Percentiles rank a stretch among this genome's conserved stretches.
phyloP scores from a whole-genome alignment of 1,284 basidiomycete species.

The Uromyces viciae-fabae region DNA sequence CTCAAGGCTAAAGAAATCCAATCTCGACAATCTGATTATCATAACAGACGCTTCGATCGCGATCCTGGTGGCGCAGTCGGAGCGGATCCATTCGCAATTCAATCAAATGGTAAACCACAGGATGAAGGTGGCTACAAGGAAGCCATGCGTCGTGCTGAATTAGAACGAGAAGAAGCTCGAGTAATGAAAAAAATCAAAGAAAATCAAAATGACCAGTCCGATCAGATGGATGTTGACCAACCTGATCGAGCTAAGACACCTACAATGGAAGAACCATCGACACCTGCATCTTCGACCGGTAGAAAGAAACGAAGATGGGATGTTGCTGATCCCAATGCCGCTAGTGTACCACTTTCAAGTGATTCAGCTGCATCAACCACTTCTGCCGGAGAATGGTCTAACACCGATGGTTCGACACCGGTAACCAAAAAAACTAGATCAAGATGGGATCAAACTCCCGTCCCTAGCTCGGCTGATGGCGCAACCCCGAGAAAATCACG shows the following conservation, averaged over 20 bases:
- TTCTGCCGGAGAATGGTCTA: conserved; percentile 66
- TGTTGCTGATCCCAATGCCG: conserved; percentile 63
- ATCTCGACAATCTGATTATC: conserved; percentile 89
- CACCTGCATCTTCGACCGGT: conserved; percentile 63
- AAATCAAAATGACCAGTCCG: conserved; percentile 73
- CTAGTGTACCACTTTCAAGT: conserved; percentile 58
- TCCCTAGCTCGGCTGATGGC: conserved; percentile 62
- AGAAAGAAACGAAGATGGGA: conserved; percentile 81
- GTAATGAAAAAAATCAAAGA: conserved; percentile 82
- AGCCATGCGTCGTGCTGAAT: conserved; percentile 82
- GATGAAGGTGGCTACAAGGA: conserved; percentile 87
- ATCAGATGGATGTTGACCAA: conserved; percentile 70
- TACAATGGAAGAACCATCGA: conserved; percentile 48
- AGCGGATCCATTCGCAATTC: conserved; percentile 70
- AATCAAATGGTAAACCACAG: conserved; percentile 62
- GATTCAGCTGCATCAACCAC: conserved; percentile 57
- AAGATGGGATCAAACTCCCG: conserved; percentile 86
- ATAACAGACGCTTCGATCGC: conserved; percentile 82
- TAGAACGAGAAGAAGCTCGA: conserved; percentile 88
- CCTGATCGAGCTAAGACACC: conserved; percentile 45
- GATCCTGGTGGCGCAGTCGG: conserved; percentile 59
- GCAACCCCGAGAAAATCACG: conserved; percentile 69
- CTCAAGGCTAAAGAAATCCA: conserved; percentile 90
- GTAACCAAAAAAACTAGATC: conserved; percentile 85
- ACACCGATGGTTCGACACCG: conserved; percentile 65